Base-by-base conservation (phyloP, 177 flowering plant genomes). In the Vitis hybrid region DNA sequence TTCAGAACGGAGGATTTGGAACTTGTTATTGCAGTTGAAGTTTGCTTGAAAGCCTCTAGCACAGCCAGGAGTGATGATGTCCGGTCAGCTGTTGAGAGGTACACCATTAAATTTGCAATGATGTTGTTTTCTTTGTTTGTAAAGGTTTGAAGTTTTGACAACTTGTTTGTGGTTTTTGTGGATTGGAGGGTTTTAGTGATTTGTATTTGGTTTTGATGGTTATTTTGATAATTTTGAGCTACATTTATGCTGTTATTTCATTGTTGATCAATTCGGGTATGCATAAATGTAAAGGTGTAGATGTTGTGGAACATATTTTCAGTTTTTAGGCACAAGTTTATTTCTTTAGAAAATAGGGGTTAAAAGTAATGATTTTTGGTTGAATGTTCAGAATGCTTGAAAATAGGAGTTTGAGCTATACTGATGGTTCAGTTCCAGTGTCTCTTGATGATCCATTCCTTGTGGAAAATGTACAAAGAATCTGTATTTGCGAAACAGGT, bases 401-500 rank as follows among this genome's bases (percentile, higher is more conserved):
- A 68, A 89, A 85, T 66, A 83, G 99, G 84, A 88, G 93, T 77
- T 78, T 96, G 77, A 96, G 95, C 80, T 93, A 96, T 71, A 57
- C 61, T 17, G 87, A 90, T 76, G 99, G 99, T 50, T 91, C 95
- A 10, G 70, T 96, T 76, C 85, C 90, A 6, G 84, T 93, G 50
- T 98, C 99, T 18, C 5, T 30, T 71, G 93, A 91, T 65, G 95
- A 93, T 73, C 24, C 78, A 1, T 89, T 91, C 75, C 86, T 96
- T 11, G 51, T 74, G 64, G 94, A 92, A 56, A 90, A 96, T 82
- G 97, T 96, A 20, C 83, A 87, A 69, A 85, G 88, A 52, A 93
- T 93, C 56, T 65, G 81, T 55, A 82, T 93, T 73, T 92, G 98
- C 74, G 97, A 91, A 67, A 87, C 97, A 32, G 97, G 99, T 92